Base-by-base conservation (phyloP, 2,329 filamentous ascomycete species). In the Orbilia oligospora region DNA sequence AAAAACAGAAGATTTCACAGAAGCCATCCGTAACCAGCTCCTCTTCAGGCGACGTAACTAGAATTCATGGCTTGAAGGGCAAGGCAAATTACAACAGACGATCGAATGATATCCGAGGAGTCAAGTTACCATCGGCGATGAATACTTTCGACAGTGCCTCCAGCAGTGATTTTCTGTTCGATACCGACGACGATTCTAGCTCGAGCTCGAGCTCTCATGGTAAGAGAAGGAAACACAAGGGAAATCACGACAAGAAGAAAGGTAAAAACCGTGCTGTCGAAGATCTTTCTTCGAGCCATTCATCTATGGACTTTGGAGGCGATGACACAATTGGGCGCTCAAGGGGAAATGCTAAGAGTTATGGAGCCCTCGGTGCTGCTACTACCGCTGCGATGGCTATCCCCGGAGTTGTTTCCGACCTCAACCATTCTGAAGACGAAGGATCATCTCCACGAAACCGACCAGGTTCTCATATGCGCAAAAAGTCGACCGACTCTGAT, bases 351-450 rank as follows among this genome's bases (percentile, higher is more conserved):
- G 36, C 18, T n/a, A 73, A 73, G 30, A 61, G 61, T 10, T 73
- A 69, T 51, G 58, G 49, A 16, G 44, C 61, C 5, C 2, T 64
- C 9, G 67, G 53, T 1, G 67, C 67, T 1, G 68, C 53, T 36
- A 46, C 63, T 46, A 56, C 68, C 14, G 75, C 67, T 14, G 75
- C 75, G 3, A 58, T 72, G 14, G 33, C 75, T n/a, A 78, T 78
- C 20, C 75, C 75, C 14, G 75, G 75, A 18, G 48, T 61, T 24
- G 67, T 78, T 27, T 68, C 61, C 44, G 75, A 78, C 22, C 24
- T 78, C 14, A 78, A 78, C 38, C 75, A 78, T 24, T 78, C 75
- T 16, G 75, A 78, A 27, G 75, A 78, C 33, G 75, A 72, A 71
- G 61, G 55, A 5, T 71, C 75, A 5, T 78, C 75, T 10, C 72